Evolutionary conservation across 75 land plant genomes (phyloP).

Genomic region (Pinus taeda): DNA sequence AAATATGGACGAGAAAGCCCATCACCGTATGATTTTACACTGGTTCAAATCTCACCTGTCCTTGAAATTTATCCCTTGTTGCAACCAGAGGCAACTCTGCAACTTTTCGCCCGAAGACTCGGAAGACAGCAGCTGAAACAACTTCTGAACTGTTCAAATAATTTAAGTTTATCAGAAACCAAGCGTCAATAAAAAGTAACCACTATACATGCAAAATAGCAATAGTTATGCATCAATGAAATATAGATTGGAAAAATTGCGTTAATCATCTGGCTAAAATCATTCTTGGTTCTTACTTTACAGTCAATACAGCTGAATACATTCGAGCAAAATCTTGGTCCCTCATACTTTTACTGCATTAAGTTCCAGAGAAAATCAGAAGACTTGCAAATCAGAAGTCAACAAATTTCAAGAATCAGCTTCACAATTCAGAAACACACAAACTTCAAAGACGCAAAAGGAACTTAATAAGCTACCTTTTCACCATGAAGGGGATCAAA

Average conservation of each 20-base stretch:
- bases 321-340: constrained; percentile 86
- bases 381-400: neutral
- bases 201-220: neutral
- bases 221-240: neutral
- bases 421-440: neutral
- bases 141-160: constrained; percentile 47
- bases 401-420: neutral
- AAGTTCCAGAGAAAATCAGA: neutral
- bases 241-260: neutral
- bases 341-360: constrained; percentile 55
- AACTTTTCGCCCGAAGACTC: constrained; percentile 69
- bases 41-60: constrained; percentile 43
- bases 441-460: neutral
- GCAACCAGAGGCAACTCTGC: constrained; percentile 91
- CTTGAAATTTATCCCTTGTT: constrained; percentile 54
- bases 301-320: constrained; percentile 79
- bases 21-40: neutral
- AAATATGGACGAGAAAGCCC: neutral
- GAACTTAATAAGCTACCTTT: constrained; percentile 48
- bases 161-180: neutral
- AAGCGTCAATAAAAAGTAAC: neutral
- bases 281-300: constrained; percentile 51
- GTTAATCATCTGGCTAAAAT: neutral
- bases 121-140: constrained; percentile 77
- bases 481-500: constrained; percentile 91